Base-by-base conservation (phyloP, 441 rosid genomes). In the Syzygium syzygioides region DNA sequence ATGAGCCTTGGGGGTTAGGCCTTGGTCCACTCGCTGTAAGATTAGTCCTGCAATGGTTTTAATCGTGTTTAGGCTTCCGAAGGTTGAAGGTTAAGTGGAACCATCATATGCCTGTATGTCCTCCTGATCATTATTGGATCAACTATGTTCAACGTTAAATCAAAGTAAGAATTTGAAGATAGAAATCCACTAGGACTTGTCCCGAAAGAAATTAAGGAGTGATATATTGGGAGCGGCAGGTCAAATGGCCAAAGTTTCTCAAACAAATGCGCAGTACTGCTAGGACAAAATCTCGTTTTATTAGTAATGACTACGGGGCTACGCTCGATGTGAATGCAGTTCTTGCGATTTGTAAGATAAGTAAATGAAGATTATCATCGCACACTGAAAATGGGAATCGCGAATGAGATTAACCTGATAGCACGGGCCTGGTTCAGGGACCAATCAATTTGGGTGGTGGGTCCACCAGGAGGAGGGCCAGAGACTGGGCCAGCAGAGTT, bases 1-100 rank as follows among this genome's bases (percentile, higher is more conserved):
- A 89, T 2, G 90, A 89, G 55, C 90, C 90, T 59, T 89, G 90
- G 11, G 90, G 90, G 68, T 89, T 89, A 41, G 90, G 90, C 89
- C 90, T 89, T n/a, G 90, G 90, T 19, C 90, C 90, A 30, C 90
- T 89, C 14, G 90, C 89, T 18, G 90, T 86, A 30, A 89, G 87
- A 85, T 89, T 89, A 56, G 90, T 89, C 90, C 90, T 89, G 90
- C 30, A 60, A 60, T 52, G 15, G 4, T 41, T 76, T 76, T 37
- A 76, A 23, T 76, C 6, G 17, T 20, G 83, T 41, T 76, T 41
- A 76, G 52, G n/a, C n/a, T 37, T 68, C 79, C 41, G 19, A 17
- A 19, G 79, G 79, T 68, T 32, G 45, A 32, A 32, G 45, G 79
- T 68, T 68, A 34, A 68, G 20, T 32, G 48, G 48, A 9, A 68